phyloP scores from a whole-genome alignment of 2,329 filamentous ascomycete species.

The Beauveria scarabaeidicola region DNA sequence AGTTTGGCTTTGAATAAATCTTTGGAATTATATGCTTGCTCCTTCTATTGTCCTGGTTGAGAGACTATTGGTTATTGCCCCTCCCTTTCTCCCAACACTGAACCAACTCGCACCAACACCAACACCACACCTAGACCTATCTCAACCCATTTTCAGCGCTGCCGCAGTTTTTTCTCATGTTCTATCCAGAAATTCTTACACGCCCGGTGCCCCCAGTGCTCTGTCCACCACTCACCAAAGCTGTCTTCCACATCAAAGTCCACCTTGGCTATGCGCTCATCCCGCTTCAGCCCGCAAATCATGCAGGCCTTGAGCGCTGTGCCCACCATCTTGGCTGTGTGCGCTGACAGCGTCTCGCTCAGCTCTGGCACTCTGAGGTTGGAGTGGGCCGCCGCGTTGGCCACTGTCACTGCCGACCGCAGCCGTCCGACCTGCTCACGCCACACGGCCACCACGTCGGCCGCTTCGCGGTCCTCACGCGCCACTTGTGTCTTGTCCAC shows the following conservation, averaged over 20 bases:
- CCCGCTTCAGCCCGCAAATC: slow-evolving; percentile 78
- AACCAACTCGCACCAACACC: not conserved
- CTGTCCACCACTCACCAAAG: slow-evolving; percentile 95
- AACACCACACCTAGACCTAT: not conserved
- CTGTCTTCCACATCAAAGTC: slow-evolving; percentile 76
- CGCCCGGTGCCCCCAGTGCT: slow-evolving; percentile 73
- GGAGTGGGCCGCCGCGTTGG: slow-evolving; percentile 49
- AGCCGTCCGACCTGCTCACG: slow-evolving; percentile 66
- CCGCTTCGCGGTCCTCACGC: slow-evolving; percentile 76
- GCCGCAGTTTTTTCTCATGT: slow-evolving; percentile 61
- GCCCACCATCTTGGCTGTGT: slow-evolving; percentile 62
- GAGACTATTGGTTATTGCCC: too few relatives aligned
- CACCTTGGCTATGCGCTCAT: slow-evolving; percentile 70
- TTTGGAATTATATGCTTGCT: too few relatives aligned
- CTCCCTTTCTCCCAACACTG: not conserved
- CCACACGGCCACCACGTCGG: slow-evolving; percentile 70
- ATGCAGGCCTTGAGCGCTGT: slow-evolving; percentile 69
- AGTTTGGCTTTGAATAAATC: too few relatives aligned
- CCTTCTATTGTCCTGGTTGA: too few relatives aligned
- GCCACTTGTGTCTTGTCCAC: slow-evolving; percentile 75
- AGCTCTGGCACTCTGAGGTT: slow-evolving; percentile 60
- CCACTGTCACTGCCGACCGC: slow-evolving; percentile 61
- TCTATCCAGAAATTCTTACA: slow-evolving; percentile 82
- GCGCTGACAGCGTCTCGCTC: slow-evolving; percentile 57
- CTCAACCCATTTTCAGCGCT: slow-evolving; percentile 39